These are phyloP conservation scores for Endogone sp. DNA, from an alignment of 192 early-diverging fungal species.

Conservation along the genomic window DNA sequence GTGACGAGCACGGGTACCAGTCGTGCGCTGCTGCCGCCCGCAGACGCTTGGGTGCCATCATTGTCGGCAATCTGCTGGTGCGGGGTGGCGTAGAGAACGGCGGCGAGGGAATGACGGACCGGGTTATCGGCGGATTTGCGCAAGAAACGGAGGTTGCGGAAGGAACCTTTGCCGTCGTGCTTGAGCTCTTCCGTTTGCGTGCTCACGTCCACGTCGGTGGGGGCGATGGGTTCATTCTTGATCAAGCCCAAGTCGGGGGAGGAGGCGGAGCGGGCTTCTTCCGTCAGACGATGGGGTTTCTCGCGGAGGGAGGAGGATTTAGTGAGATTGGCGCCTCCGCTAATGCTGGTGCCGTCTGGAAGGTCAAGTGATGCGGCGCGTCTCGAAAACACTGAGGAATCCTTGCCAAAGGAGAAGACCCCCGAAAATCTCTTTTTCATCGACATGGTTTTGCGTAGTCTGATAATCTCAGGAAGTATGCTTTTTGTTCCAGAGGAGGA, in stretches of 20 bases:
- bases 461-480: no score
- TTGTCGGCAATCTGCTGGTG: background rate
- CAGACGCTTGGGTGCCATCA: background rate
- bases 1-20: slow-evolving; percentile 22
- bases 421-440: background rate
- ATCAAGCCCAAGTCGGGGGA: background rate
- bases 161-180: background rate
- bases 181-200: background rate
- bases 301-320: background rate
- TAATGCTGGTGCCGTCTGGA: background rate
- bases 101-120: slow-evolving; percentile 18
- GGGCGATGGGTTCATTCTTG: background rate
- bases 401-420: background rate
- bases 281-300: background rate
- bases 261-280: background rate
- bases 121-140: background rate
- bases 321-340: background rate
- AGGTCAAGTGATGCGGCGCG: background rate
- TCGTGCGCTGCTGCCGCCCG: background rate
- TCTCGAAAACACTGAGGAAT: background rate
- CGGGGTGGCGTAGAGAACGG: slow-evolving; percentile 18
- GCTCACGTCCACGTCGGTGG: background rate
- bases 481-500: no score
- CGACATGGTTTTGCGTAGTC: no score
- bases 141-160: background rate